A percentile compares a stretch with the other conserved stretches of the same genome.
phyloP scores from a whole-genome alignment of 495 filamentous ascomycete species.

The Chlorociboria aeruginascens region DNA sequence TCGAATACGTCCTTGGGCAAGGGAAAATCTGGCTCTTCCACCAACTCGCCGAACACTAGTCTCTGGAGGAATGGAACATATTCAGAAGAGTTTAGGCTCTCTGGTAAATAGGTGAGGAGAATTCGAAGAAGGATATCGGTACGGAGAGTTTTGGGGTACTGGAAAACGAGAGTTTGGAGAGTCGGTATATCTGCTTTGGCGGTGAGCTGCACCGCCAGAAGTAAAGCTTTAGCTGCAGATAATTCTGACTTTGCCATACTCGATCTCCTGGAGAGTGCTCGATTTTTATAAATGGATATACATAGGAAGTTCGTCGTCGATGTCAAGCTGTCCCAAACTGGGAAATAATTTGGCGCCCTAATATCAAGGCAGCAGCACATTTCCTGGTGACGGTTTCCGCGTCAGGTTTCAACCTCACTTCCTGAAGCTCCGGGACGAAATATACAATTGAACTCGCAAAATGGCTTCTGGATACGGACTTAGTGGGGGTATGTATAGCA shows the following conservation, averaged over 20 bases:
- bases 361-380: background rate
- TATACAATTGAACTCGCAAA: constrained; percentile 24
- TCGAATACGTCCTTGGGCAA: constrained; percentile 44
- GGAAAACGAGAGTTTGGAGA: constrained; percentile 48
- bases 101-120: constrained; percentile 74
- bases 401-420: constrained; percentile 9
- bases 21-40: constrained; percentile 2
- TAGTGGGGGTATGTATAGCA: constrained; percentile 52
- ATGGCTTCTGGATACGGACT: constrained; percentile 81
- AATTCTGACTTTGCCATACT: constrained; percentile 11
- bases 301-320: background rate
- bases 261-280: background rate
- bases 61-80: constrained; percentile 42
- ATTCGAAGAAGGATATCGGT: constrained; percentile 62
- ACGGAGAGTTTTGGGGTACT: constrained; percentile 36
- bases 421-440: constrained; percentile 7
- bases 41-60: constrained; percentile 15
- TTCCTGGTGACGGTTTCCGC: background rate
- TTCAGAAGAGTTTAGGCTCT: constrained; percentile 50
- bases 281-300: background rate
- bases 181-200: constrained; percentile 43
- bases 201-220: constrained; percentile 52
- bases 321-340: constrained; percentile 4
- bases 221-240: constrained; percentile 41
- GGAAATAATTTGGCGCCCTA: constrained; percentile 1